Evolutionary conservation across 1,139 yeast species (phyloP).

Genomic region (Scheffersomyces titani): DNA sequence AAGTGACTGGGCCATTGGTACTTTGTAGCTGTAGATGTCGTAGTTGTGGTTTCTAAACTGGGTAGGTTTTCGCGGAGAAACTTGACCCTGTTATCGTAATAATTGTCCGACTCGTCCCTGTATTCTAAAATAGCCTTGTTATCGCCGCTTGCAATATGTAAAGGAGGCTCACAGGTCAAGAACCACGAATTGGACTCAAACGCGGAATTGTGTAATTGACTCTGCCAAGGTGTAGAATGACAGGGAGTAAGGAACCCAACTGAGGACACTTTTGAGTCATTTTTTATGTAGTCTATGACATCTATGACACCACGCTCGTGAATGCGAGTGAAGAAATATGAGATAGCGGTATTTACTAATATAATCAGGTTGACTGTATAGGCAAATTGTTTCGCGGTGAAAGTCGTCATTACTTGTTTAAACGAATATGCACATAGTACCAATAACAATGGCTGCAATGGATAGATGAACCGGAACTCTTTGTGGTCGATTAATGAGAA

Average conservation of each 20-base stretch:
- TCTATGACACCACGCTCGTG: constrained; percentile 88
- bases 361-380: constrained; percentile 15
- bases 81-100: constrained; percentile 63
- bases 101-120: constrained; percentile 83
- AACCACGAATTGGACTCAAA: constrained; percentile 57
- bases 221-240: constrained; percentile 96
- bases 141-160: constrained; percentile 36
- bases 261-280: constrained; percentile 42
- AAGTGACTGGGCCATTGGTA: constrained; percentile 73
- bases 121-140: constrained; percentile 42
- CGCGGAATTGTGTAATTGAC: constrained; percentile 66
- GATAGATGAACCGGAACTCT: constrained; percentile 89
- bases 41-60: constrained; percentile 15
- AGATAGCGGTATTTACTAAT: constrained; percentile 45
- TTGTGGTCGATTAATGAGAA: constrained; percentile 79
- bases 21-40: constrained; percentile 29
- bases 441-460: constrained; percentile 75
- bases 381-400: not conserved
- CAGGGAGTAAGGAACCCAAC: constrained; percentile 91
- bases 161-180: constrained; percentile 91
- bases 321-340: constrained; percentile 55
- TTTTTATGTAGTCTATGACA: constrained; percentile 56
- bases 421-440: constrained; percentile 18
- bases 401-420: constrained; percentile 1
- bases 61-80: constrained; percentile 42